phyloP scores from a whole-genome alignment of 768 basidiomycete genomes.

The Suillus spraguei region DNA sequence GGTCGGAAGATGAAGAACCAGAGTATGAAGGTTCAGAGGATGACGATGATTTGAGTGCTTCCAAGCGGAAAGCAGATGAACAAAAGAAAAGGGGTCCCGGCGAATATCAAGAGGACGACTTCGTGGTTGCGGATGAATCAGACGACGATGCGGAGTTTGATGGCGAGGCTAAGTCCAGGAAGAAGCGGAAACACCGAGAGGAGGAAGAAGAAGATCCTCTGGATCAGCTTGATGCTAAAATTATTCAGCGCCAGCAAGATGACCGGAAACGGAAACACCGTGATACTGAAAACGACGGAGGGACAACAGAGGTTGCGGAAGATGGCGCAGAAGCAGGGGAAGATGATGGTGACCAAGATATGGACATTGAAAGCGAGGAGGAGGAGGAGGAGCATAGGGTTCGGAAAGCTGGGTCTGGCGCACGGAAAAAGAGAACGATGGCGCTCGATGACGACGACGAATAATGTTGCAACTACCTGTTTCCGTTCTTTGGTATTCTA shows the following conservation, averaged over 20 bases:
- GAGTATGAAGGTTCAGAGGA: conserved; percentile 61
- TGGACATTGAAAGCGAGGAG: conserved; percentile 76
- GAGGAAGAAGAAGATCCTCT: conserved; percentile 65
- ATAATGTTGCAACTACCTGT: conserved; percentile 35
- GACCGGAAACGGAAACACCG: conserved; percentile 46
- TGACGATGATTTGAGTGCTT: conserved; percentile 50
- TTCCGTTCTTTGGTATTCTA: conserved; percentile 3
- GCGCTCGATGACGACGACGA: conserved; percentile 67
- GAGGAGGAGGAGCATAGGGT: conserved; percentile 74
- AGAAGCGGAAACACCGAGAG: conserved; percentile 42
- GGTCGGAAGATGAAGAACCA: conserved; percentile 72
- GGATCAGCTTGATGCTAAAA: conserved; percentile 72
- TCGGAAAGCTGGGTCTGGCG: conserved; percentile 52
- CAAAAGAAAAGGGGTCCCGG: conserved; percentile 56
- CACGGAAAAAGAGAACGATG: conserved; percentile 59
- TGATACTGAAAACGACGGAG: conserved; percentile 31
- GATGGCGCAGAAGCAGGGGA: conserved; percentile 25
- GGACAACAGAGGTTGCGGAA: conserved; percentile 19
- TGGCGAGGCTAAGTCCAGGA: conserved; percentile 38
- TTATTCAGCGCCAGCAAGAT: conserved; percentile 56
- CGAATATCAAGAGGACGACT: conserved; percentile 85
- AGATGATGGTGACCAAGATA: conserved; percentile 47
- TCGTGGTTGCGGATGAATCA: conserved; percentile 76
- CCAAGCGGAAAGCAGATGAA: conserved; percentile 47
- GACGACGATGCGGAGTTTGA: conserved; percentile 58